These are phyloP conservation scores for Neurospora sp. DNA, from an alignment of 2,329 filamentous ascomycete species.

Conservation along the genomic window DNA sequence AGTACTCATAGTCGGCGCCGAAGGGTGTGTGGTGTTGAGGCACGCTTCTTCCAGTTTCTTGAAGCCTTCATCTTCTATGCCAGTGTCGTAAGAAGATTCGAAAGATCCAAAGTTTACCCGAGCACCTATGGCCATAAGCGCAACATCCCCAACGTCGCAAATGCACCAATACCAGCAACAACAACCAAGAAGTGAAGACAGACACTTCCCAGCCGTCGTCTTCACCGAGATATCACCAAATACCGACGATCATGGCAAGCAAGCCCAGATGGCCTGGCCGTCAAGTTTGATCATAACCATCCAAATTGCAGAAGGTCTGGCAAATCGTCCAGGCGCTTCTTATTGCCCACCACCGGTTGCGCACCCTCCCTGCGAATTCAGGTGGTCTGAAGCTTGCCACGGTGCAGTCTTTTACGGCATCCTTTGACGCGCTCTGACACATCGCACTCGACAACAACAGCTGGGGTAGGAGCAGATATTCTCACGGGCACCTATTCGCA, in stretches of 20 bases:
- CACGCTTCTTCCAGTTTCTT: too few relatives aligned
- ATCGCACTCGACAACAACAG: not conserved
- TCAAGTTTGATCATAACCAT: fast-evolving
- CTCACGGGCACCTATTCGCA: not conserved
- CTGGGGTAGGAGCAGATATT: not conserved
- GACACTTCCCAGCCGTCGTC: not conserved
- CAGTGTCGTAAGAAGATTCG: too few relatives aligned
- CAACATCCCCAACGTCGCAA: not conserved
- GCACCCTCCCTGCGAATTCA: not conserved
- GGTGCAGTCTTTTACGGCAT: not conserved
- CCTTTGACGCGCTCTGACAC: not conserved
- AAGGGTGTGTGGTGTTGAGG: too few relatives aligned
- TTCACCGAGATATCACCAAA: not conserved
- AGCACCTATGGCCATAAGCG: not conserved
- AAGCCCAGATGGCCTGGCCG: not conserved
- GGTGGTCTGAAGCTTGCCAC: not conserved
- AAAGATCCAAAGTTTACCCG: too few relatives aligned
- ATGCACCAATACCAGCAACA: not conserved
- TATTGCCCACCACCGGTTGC: not conserved
- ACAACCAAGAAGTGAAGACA: not conserved
- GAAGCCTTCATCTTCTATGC: too few relatives aligned
- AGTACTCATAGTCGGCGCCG: too few relatives aligned
- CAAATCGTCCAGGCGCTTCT: not conserved
- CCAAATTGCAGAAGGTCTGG: not conserved
- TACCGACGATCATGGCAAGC: not conserved